These are phyloP conservation scores for Porpolomopsis calyptriformis DNA, from an alignment of 768 basidiomycete genomes.

Conservation along the genomic window DNA sequence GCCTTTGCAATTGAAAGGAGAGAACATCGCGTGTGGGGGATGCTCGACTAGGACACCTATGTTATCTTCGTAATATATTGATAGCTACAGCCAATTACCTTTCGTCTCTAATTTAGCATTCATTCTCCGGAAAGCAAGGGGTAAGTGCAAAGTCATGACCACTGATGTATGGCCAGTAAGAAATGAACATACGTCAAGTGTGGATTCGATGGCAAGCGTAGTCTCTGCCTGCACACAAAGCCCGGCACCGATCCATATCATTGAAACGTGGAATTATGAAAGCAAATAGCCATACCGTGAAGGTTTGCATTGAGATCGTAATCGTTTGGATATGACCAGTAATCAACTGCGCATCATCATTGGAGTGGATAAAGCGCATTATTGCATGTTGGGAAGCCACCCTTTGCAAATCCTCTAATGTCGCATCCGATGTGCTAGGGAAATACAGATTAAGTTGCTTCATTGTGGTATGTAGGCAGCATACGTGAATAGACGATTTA, in stretches of 20 bases:
- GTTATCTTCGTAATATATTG: background rate
- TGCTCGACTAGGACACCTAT: background rate
- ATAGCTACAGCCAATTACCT: background rate
- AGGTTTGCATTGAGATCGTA: too few relatives aligned
- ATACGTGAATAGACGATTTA: slow-evolving; percentile 1
- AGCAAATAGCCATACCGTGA: background rate
- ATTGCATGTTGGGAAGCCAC: background rate
- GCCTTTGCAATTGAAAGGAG: background rate
- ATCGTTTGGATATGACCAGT: too few relatives aligned
- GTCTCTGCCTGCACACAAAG: slow-evolving; percentile 5
- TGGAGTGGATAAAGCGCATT: background rate
- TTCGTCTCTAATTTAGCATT: background rate
- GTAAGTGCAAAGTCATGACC: background rate
- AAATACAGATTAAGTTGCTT: background rate
- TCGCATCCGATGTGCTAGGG: background rate
- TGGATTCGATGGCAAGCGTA: slow-evolving; percentile 1
- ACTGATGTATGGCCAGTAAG: too few relatives aligned
- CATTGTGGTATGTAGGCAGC: background rate
- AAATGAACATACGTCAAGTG: background rate
- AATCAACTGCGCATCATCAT: background rate
- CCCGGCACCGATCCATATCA: too few relatives aligned
- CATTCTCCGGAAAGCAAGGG: background rate
- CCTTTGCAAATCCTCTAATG: background rate
- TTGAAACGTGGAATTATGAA: background rate
- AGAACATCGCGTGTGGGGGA: background rate